Percentiles rank a stretch among this genome's conserved stretches.
Conservation (phyloP, 805 yeast species). For the Wickerhamiella spandovensis region DNA sequence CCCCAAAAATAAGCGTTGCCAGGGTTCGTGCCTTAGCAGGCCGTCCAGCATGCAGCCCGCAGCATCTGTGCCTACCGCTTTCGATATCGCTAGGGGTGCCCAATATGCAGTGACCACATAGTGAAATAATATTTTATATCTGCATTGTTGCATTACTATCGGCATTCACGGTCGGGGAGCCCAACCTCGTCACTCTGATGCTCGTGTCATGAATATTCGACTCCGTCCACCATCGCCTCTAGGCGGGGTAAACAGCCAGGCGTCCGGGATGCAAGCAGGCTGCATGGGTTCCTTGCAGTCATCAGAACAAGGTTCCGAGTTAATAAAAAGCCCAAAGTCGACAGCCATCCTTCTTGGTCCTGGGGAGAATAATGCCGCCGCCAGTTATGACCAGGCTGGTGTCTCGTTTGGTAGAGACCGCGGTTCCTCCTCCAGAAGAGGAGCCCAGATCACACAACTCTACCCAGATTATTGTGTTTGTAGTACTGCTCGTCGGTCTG, state of each 20-base stretch:
- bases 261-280: background rate
- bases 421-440: background rate
- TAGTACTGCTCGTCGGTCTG: background rate
- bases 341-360: background rate
- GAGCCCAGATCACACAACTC: background rate
- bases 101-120: background rate
- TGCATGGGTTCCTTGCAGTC: background rate
- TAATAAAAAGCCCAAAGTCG: background rate
- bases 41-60: background rate
- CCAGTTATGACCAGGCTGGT: background rate
- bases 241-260: background rate
- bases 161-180: too few relatives aligned
- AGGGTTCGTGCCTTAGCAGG: too few relatives aligned
- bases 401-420: background rate
- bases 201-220: too few relatives aligned
- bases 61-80: background rate
- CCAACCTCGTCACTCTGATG: too few relatives aligned
- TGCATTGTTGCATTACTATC: too few relatives aligned
- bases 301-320: background rate
- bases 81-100: background rate
- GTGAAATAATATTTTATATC: background rate
- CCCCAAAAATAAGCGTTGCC: too few relatives aligned
- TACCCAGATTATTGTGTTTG: background rate
- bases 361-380: background rate
- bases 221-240: too few relatives aligned